Evolutionary conservation across 441 rosid genomes (phyloP), one percentile per base, ranked within the genome.

Genomic region (Erodium texanum): DNA sequence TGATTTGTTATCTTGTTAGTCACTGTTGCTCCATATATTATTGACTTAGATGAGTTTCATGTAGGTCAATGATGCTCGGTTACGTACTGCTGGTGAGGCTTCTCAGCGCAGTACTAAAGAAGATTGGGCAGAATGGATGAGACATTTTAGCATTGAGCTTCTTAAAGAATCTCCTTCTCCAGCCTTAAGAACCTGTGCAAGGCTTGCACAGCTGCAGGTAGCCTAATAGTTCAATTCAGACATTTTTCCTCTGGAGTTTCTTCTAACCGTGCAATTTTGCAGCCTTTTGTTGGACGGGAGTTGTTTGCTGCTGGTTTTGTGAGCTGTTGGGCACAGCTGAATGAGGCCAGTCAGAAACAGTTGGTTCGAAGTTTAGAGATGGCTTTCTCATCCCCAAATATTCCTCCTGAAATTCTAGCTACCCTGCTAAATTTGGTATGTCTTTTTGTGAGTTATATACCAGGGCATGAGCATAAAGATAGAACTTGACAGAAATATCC

Each of bases 121-220:
- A 86, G 99, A 95, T 71, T 95, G 99, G 99, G 97, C 96, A 67
- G 99, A 95, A 79, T 95, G 99, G 99, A 95, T 95, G 99, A 84
- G 99, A 83, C 99, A 95, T 85, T 92, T 95, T 75, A 95, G 99
- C 82, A 95, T 95, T 82, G 97, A 95, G 77, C 92, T 93, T 68
- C 81, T 95, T 16, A 92, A 90, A 82, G 96, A 92, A 82, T 95
- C 99, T 75, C 99, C 99, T 77, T 92, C 95, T 79, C 98, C 99
- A 38, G 99, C 98, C 69, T 79, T 95, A 78, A 85, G 93, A 84
- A 90, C 99, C 61, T 95, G 99, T 78, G 96, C 97, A 73, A 87
- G 93, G 80, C 94, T 95, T 74, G 99, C 99, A 63, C 99, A 96
- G 78, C 77, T 89, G 74, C 98, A 93, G 96, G 99, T 93, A 70